Base-by-base conservation (phyloP, 2,329 filamentous ascomycete species). In the Talaromyces sp. region DNA sequence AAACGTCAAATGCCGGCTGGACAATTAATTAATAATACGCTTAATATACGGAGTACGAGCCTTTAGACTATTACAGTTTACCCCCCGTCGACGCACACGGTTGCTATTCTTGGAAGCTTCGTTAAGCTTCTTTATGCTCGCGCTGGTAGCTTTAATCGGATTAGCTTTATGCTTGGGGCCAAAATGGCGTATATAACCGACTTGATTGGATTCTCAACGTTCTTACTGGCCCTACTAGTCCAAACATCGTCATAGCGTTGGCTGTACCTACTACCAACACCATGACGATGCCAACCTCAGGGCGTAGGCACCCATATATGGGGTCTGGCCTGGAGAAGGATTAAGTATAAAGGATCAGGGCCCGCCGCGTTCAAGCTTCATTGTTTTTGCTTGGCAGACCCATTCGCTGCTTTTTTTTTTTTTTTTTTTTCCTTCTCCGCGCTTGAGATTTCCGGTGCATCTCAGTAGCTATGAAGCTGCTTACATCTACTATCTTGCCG, bases 401-500 rank as follows among this genome's bases (percentile, higher is more conserved):
- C n/a, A 49, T 22, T 51, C 10, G 13, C 19, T 3, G 27, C 2
- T 51, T 13, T 51, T 22, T 22, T 22, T 51, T 13, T 51, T 13
- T 27, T 51, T 13, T 51, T 22, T 22, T 22, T 51, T 13, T 51
- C 6, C 15, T 27, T 51, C 3, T 51, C 4, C 44, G 25, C 4
- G n/a, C 19, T 19, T 51, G 44, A 27, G 6, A 4, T 25, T 25
- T 8, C 19, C 8, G 44, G 44, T n/a, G 4, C 44, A 51, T 58
- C n/a, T 27, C 47, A 44, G 15, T 10, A 30, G 30, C 30, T 7
- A 63, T 64, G 61, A 64, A 62, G 52, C 19, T 65, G 44, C 33
- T 61, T 61, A 11, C 59, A 15, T 22, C 55, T 30, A 47, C 59
- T 58, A 19, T 60, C 56, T 27, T 66, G 55, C 57, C 65, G 33